Evolutionary conservation across 129 eudicot genomes (phyloP).

Genomic region (Helianthus tuberosus): DNA sequence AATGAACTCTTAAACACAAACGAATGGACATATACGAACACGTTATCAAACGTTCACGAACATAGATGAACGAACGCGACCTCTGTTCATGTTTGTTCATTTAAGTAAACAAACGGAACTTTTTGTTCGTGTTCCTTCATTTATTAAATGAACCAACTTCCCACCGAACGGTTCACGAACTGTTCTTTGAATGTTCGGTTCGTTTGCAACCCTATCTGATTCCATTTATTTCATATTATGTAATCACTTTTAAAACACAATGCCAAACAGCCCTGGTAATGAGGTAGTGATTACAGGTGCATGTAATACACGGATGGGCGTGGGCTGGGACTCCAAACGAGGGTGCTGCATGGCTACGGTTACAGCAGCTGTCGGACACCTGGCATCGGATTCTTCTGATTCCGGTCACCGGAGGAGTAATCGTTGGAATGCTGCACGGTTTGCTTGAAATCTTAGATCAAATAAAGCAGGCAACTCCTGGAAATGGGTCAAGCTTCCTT

Average conservation of each 20-base stretch:
- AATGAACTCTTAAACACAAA: too few species aligned
- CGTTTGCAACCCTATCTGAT: too few species aligned
- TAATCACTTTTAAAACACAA: background rate
- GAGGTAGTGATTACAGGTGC: conserved; percentile 58
- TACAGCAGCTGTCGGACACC: conserved; percentile 87
- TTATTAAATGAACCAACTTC: too few species aligned
- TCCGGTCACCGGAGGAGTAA: conserved; percentile 95
- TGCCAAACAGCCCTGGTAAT: background rate
- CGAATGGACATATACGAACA: too few species aligned
- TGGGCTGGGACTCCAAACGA: conserved; percentile 99
- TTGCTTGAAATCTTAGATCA: conserved; percentile 89
- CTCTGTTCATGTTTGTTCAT: too few species aligned
- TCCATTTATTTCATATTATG: background rate
- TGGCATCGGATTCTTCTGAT: conserved; percentile 97
- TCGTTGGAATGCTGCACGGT: conserved; percentile 97
- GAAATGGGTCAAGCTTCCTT: conserved; percentile 68
- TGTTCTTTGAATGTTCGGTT: too few species aligned
- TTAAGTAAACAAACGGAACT: too few species aligned
- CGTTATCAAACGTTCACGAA: too few species aligned
- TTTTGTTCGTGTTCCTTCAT: too few species aligned
- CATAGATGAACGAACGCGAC: too few species aligned
- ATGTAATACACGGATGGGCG: conserved; percentile 95
- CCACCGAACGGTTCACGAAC: too few species aligned
- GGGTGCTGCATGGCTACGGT: conserved; percentile 98
- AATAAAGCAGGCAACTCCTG: conserved; percentile 73